Base-by-base conservation (phyloP, 169 alveolate species). In the Hepatocystis sp. region DNA sequence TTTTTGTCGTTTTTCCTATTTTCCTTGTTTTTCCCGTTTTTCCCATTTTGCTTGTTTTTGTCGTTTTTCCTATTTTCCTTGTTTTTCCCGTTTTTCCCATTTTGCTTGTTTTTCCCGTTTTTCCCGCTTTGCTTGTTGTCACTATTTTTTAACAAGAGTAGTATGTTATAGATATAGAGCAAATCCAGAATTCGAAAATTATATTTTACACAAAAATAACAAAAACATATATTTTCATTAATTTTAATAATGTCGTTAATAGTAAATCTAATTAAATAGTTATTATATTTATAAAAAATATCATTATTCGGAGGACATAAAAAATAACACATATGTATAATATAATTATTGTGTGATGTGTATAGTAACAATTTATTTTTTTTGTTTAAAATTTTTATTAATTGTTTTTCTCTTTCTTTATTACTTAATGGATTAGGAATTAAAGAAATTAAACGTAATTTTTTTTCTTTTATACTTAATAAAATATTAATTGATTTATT, bases 131-230 rank as follows among this genome's bases (percentile, higher is more conserved):
- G n/a, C n/a, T n/a, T n/a, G n/a, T n/a, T n/a, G n/a, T n/a, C n/a
- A n/a, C n/a, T n/a, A n/a, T n/a, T n/a, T n/a, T n/a, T n/a, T n/a
- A n/a, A n/a, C n/a, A n/a, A n/a, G n/a, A n/a, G n/a, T n/a, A n/a
- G 49, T 1, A 60, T 36, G 19, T 81, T 81, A 46, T 49, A 81
- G 15, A 81, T 44, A 56, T 63, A 81, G 11, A 81, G 28, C 15
- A 23, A 36, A 19, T 65, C 53, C 42, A 81, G 15, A 17, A 81
- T n/a, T 0, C n/a, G 5, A 1, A 60, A 63, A 32, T 81, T 81
- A 28, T 81, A 81, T 66, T 63, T 60, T 7, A 81, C 68, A 49
- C 89, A 81, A 32, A 81, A 81, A 53, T 81, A 81, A 21, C 89
- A 81, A 30, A 81, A 81, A 30, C 89, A 81, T 3, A 81, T 81